Evolutionary conservation across 495 filamentous ascomycete species (phyloP), one percentile per base, ranked within the genome.

Genomic region (Diplogelasinospora grovesii): DNA sequence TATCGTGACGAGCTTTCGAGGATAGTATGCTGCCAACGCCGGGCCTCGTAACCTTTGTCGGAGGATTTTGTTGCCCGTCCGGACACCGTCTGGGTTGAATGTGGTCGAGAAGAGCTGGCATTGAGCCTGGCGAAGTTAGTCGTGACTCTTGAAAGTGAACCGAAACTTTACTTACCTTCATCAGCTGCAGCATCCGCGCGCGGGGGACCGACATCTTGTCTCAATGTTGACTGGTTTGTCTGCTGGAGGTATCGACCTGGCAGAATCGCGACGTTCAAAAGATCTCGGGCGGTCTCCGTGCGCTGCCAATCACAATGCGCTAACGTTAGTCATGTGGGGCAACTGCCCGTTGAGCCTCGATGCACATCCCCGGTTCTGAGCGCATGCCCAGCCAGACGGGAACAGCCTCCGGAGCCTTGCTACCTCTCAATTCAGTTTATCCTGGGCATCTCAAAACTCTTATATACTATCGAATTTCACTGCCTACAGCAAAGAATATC

Each of bases 31-130:
- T 14, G 79, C 80, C 36, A 95, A 64, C 0, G 83, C 53, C 16
- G 87, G 84, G 6, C 92, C 92, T 48, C 73, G 75, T 21, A 96
- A 71, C 43, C 87, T 75, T 59, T 95, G 82, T 49, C 89, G 82
- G 27, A 98, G 70, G 50, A 96, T 69, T 56, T 88, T 89, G 68
- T 87, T 94, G 46, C 92, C 92, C 29, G 83, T 74, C 48, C 92
- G 83, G 40, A 82, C 59, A 44, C 79, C 64, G 20, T 82, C 69
- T 9, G 92, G 92, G 65, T 98, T 98, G 73, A 79, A 96, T 32
- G 85, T 94, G 19, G 81, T 81, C 33, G 78, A 79, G 73, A 98
- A 98, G 61, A 98, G 80, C 59, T 81, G 78, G 70, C 85, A 93
- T 79, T 87, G 87, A 49, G 78, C 76, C 90, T 95, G 41, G 34